These are phyloP conservation scores for Plenodomus tracheiphilus DNA, from an alignment of 2,329 filamentous ascomycete genomes.

Conservation along the genomic window DNA sequence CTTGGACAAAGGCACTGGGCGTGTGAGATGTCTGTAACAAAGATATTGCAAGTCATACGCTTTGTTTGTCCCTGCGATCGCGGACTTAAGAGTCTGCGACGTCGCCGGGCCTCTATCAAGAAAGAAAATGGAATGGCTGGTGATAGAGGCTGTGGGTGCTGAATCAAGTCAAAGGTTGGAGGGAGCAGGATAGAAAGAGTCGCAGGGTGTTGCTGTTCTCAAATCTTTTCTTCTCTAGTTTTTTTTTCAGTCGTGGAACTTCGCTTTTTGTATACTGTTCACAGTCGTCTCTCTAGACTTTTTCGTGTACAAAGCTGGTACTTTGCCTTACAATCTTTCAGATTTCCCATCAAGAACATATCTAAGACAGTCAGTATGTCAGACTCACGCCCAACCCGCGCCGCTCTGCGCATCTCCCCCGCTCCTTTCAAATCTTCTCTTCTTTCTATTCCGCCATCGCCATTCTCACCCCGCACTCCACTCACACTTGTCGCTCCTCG, in stretches of 20 bases:
- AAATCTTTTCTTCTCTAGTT: not conserved
- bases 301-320: not conserved
- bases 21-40: not conserved
- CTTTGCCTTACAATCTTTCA: not conserved
- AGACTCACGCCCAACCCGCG: not conserved
- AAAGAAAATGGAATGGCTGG: not conserved
- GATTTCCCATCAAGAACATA: not conserved
- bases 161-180: not conserved
- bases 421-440: conserved; percentile 49
- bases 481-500: conserved; percentile 16
- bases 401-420: conserved; percentile 35
- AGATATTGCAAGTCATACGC: not conserved
- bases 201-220: not conserved
- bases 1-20: not conserved
- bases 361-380: not conserved
- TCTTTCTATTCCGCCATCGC: conserved; percentile 50
- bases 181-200: not conserved
- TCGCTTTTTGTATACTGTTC: not conserved
- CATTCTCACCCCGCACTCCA: conserved; percentile 46
- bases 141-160: not conserved
- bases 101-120: not conserved
- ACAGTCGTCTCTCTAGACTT: not conserved
- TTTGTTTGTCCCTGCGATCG: not conserved
- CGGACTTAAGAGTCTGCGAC: not conserved
- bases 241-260: not conserved